Percentiles rank a stretch among this genome's conserved stretches.
These are phyloP conservation scores for Pulveroboletus sp. DNA, from an alignment of 768 basidiomycete genomes.

Conservation along the genomic window DNA sequence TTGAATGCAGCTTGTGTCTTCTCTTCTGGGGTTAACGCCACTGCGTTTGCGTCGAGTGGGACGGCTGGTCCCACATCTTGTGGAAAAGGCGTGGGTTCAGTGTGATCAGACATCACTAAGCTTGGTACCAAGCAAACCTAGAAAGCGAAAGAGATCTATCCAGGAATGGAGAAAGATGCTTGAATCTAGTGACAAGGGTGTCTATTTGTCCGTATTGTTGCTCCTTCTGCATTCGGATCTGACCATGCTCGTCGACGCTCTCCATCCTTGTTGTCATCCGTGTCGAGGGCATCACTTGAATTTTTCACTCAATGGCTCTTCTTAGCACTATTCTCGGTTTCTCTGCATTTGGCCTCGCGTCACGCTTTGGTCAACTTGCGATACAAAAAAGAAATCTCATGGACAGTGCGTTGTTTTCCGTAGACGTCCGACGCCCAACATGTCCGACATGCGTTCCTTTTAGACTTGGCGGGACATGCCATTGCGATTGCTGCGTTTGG, in stretches of 20 bases:
- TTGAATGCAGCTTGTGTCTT: slow-evolving; percentile 40
- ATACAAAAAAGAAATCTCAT: slow-evolving; percentile 78
- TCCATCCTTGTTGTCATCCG: slow-evolving; percentile 3
- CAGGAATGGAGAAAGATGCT: background rate
- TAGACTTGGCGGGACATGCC: slow-evolving; percentile 71
- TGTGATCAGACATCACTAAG: slow-evolving; percentile 15
- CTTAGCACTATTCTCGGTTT: slow-evolving; percentile 71
- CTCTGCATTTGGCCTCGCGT: slow-evolving; percentile 76
- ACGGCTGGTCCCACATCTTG: background rate
- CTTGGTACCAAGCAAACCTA: background rate
- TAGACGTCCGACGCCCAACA: background rate
- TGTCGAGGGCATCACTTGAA: background rate
- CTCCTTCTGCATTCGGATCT: slow-evolving; percentile 13
- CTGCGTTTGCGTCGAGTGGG: slow-evolving; percentile 20
- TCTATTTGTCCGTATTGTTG: slow-evolving; percentile 25
- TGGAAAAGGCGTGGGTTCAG: slow-evolving; percentile 4
- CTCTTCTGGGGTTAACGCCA: slow-evolving; percentile 15
- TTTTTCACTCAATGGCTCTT: slow-evolving; percentile 47
- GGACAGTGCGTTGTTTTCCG: slow-evolving; percentile 54
- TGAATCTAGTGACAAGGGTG: background rate
- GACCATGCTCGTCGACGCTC: slow-evolving; percentile 2
- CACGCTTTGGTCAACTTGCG: slow-evolving; percentile 81
- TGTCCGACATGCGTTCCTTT: background rate
- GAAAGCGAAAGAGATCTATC: background rate
- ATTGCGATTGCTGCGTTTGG: slow-evolving; percentile 69